Percentiles rank a stretch among this genome's conserved stretches.
These are phyloP conservation scores for Bipolaris gigantea DNA, from an alignment of 2,329 filamentous ascomycete species.

Conservation along the genomic window DNA sequence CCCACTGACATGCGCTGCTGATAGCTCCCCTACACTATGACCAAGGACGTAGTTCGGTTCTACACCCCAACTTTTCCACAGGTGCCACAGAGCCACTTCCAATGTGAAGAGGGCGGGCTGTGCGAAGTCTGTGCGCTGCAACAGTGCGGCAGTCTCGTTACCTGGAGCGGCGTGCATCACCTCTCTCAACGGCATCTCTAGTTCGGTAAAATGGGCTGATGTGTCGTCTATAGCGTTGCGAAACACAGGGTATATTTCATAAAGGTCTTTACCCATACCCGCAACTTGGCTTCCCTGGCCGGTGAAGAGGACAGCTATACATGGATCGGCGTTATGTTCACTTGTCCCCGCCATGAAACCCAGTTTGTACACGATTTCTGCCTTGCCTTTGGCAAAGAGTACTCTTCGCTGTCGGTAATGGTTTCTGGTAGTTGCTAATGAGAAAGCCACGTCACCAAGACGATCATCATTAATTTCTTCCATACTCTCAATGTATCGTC, in stretches of 20 bases:
- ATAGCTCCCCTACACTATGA: not conserved
- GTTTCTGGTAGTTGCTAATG: not conserved
- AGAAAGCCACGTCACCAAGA: not conserved
- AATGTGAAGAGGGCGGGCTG: not conserved
- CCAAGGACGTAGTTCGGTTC: not conserved
- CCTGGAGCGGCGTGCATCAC: not conserved
- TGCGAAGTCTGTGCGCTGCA: not conserved
- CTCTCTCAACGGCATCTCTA: not conserved
- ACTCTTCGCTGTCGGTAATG: too few species aligned
- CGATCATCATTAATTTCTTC: not conserved
- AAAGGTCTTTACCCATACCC: not conserved
- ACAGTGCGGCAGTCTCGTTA: not conserved
- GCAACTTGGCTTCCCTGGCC: not conserved
- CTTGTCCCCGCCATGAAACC: not conserved
- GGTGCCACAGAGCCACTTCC: not conserved
- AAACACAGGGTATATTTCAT: not conserved
- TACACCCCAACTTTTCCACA: not conserved
- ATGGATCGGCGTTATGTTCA: not conserved
- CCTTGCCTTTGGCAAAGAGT: not conserved
- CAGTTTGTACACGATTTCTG: not conserved
- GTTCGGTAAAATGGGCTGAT: not conserved
- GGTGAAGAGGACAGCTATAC: not conserved
- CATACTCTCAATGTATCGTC: not conserved
- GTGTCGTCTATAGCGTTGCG: not conserved
- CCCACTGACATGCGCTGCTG: not conserved